Evolutionary conservation across 1,139 yeast genomes (phyloP), one percentile per base, ranked within the genome.

Genomic region (Keqinozyma sinolaborantium): DNA sequence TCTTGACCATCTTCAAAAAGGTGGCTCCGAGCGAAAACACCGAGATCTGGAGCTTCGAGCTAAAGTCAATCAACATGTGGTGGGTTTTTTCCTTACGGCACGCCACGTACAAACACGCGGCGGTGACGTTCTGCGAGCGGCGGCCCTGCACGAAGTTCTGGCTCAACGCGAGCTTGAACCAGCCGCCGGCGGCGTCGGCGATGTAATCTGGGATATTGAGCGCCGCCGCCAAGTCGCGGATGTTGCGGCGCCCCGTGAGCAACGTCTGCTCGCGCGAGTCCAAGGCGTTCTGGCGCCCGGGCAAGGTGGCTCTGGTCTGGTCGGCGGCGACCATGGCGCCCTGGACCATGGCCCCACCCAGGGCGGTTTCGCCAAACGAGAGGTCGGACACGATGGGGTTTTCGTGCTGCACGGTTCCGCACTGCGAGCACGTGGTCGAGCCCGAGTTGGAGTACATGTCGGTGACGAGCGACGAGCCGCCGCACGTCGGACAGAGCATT

Each of bases 11-110:
- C 53, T 90, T 90, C 37, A 92, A 66, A 51, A 88, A 92, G 0
- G 98, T 92, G 2, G 97, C 95, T 28, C 99, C 99, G 31, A 92
- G 79, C 3, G 95, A 85, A 56, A 83, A 92, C 2, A 92, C 98
- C 29, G 95, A 84, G 14, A 90, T 88, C 52, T 85, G 95, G 27
- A 94, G 66, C 43, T 92, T 68, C 26, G 95, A 85, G 18, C 95
- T 83, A 56, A 92, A 92, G 59, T 94, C 98, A 50, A 92, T 88
- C 48, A 92, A 71, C 95, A 92, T 87, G 53, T 92, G 97, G 44
- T 84, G 90, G 1, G 97, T 90, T 53, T 77, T 76, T 48, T 84
- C 94, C 53, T 82, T 81, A 50, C 98, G 79, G 56, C 99, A 92
- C 0, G 97, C 96, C 33, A 92, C 79, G 51, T 92, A 92, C 19